These are phyloP conservation scores for Neofusicoccum ribis DNA, from an alignment of 2,329 filamentous ascomycete species.

Conservation along the genomic window DNA sequence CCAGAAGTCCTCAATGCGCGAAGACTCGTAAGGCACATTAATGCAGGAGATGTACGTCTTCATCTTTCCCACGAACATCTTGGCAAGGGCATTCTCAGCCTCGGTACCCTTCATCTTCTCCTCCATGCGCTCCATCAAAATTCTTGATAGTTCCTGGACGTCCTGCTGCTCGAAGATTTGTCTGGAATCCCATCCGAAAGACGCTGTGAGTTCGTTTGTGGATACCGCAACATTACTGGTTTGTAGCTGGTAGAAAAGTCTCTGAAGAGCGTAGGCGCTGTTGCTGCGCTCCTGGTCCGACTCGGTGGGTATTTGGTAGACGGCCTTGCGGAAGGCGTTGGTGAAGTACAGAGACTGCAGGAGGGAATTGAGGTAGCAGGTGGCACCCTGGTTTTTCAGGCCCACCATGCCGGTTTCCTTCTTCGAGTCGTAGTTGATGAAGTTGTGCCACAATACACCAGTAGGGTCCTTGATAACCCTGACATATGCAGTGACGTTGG, in stretches of 20 bases:
- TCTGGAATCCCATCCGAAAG: conserved; percentile 96
- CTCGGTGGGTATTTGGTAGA: conserved; percentile 95
- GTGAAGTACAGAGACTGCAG: conserved; percentile 51
- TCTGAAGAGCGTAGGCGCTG: conserved; percentile 90
- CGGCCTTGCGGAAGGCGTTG: conserved; percentile 94
- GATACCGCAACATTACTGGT: conserved; percentile 80
- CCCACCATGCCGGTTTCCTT: conserved; percentile 97
- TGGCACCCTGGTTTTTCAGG: conserved; percentile 90
- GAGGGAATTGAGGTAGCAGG: conserved; percentile 55
- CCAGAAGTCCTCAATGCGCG: conserved; percentile 96
- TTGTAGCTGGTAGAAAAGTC: conserved; percentile 92
- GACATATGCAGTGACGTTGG: conserved; percentile 81
- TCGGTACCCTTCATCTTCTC: conserved; percentile 97
- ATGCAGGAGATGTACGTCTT: conserved; percentile 99
- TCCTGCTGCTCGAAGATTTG: conserved; percentile 99
- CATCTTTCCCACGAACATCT: conserved; percentile 95
- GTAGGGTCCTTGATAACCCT: conserved; percentile 84
- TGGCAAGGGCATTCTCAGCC: conserved; percentile 82
- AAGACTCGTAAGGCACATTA: conserved; percentile 96
- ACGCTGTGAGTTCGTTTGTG: conserved; percentile 90
- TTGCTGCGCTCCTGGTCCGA: conserved; percentile 78
- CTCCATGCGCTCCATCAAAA: conserved; percentile 96
- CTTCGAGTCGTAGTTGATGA: conserved; percentile 90
- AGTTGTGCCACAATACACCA: conserved; percentile 87
- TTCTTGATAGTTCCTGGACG: conserved; percentile 93